phyloP scores from a whole-genome alignment of 106 monocot species.

The Phalaenopsis aphrodite region DNA sequence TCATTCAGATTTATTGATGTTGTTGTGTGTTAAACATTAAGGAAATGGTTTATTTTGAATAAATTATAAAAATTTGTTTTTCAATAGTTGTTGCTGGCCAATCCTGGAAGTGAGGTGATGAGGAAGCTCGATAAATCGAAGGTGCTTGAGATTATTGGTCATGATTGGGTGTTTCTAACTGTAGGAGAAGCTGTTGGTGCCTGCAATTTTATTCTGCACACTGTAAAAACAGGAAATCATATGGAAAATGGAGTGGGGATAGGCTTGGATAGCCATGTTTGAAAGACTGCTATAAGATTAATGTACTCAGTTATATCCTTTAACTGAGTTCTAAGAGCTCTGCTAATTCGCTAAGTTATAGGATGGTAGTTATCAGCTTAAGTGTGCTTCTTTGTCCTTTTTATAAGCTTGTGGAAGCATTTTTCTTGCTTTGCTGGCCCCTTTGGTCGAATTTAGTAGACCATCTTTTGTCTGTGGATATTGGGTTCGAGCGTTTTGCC shows the following conservation, averaged over 20 bases:
- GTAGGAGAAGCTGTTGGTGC: conserved; percentile 72
- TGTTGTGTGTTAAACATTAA: no score
- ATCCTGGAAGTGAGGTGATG: conserved; percentile 92
- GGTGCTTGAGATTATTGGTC: conserved; percentile 54
- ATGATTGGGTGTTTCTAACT: conserved; percentile 80
- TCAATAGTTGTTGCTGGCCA: conserved; percentile 64
- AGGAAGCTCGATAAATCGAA: conserved; percentile 83
- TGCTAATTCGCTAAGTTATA: neutral
- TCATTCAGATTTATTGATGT: no score
- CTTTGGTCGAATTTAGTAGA: neutral
- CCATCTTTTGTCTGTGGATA: neutral
- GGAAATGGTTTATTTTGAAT: neutral
- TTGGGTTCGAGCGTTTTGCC: neutral
- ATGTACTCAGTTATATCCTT: neutral
- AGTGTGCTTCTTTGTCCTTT: neutral
- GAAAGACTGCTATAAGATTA: neutral
- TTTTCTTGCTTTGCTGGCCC: neutral
- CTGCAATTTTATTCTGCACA: conserved; percentile 68
- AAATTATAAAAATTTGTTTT: neutral
- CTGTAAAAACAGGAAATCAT: conserved; percentile 7
- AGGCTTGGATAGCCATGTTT: neutral
- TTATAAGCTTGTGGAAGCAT: neutral
- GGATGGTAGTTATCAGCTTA: neutral
- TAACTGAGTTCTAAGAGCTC: neutral
- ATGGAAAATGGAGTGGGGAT: neutral